A percentile compares a stretch with the other conserved stretches of the same genome.
phyloP scores from a whole-genome alignment of 2,329 filamentous ascomycete genomes.

The Colletotrichum truncatum region DNA sequence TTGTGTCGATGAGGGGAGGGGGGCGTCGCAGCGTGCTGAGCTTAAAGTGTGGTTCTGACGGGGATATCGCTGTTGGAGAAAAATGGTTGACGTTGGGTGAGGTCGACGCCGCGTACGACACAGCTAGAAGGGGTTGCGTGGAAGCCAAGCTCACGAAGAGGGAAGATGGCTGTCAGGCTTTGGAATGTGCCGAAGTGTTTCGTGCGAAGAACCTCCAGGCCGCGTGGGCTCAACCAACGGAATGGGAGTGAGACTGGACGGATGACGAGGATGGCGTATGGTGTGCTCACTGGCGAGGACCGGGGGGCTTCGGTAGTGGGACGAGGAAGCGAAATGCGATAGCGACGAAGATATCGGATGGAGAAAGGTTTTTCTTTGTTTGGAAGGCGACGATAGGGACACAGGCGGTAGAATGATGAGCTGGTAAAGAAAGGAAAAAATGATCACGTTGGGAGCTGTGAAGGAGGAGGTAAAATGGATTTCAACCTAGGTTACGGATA shows the following conservation, averaged over 20 bases:
- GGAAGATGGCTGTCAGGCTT: constrained; percentile 5
- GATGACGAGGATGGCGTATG: not conserved
- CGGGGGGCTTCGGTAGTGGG: not conserved
- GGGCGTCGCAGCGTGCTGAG: constrained; percentile 22
- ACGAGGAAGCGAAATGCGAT: not conserved
- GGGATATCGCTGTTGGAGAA: constrained; percentile 14
- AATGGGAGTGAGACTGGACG: constrained; percentile 6
- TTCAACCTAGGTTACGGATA: not conserved
- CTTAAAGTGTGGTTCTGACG: constrained; percentile 21
- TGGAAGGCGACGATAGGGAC: not conserved
- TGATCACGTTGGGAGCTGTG: not conserved
- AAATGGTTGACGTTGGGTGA: not conserved
- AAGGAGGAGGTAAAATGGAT: not conserved
- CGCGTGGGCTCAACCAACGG: not conserved
- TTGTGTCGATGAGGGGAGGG: constrained; percentile 15
- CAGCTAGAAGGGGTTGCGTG: not conserved
- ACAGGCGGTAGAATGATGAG: not conserved
- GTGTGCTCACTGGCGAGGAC: not conserved
- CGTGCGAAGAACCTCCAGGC: not conserved
- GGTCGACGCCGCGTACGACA: no score
- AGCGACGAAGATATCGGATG: not conserved
- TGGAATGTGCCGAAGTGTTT: not conserved
- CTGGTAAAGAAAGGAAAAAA: not conserved
- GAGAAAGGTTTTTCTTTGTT: not conserved
- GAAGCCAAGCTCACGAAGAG: not conserved